Conservation (phyloP, 73 alveolate genomes). For the Symbiodinium pilosum region DNA sequence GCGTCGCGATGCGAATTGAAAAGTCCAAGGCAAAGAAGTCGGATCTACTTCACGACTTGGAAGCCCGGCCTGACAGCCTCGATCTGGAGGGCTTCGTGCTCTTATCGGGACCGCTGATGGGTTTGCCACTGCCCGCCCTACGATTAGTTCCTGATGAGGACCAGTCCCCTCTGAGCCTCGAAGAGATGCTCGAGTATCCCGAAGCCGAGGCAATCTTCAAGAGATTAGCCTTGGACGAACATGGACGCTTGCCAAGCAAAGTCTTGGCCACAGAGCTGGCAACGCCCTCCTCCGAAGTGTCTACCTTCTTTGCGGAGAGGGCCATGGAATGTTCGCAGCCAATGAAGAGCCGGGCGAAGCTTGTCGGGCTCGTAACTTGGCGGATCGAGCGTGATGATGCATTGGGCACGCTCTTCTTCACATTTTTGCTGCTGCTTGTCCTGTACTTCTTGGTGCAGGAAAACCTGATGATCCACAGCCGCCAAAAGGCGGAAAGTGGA, state of each 20-base stretch:
- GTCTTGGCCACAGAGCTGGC: neutral
- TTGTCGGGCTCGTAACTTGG: conserved; percentile 59
- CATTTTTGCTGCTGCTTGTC: conserved; percentile 33
- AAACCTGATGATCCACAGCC: conserved; percentile 4
- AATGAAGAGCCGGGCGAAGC: conserved; percentile 56
- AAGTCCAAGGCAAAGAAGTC: neutral
- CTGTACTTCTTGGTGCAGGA: conserved; percentile 1
- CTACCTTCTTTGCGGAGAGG: neutral
- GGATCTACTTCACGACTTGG: too few relatives aligned
- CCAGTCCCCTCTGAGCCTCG: neutral
- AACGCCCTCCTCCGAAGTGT: neutral
- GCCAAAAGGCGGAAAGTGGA: conserved; percentile 44
- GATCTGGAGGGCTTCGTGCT: too few relatives aligned
- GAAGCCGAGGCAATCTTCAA: neutral
- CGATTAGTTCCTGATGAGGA: too few relatives aligned
- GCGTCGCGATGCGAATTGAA: neutral
- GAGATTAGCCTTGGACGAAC: too few relatives aligned
- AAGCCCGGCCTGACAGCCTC: too few relatives aligned
- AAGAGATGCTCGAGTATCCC: neutral
- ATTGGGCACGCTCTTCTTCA: conserved; percentile 64
- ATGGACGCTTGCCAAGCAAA: neutral
- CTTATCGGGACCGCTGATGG: too few relatives aligned
- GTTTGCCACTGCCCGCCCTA: too few relatives aligned
- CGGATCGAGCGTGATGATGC: conserved; percentile 71
- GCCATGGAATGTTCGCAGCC: neutral